Conservation (phyloP, 768 basidiomycete genomes). For the Leucosporidium yakuticum region DNA sequence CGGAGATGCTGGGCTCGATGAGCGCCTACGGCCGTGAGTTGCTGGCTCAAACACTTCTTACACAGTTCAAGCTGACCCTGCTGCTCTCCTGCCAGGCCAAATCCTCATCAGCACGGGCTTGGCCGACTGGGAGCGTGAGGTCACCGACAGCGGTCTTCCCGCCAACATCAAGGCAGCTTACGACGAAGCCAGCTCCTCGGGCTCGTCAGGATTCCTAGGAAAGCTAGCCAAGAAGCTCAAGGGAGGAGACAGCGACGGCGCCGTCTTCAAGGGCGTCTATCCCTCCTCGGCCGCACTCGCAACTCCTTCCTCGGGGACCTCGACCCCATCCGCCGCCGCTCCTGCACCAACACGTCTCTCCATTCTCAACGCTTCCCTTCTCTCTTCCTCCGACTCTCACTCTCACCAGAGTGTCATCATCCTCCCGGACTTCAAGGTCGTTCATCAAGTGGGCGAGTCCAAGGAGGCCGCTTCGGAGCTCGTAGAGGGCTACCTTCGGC, state of each 20-base stretch:
- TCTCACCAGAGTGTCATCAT: slow-evolving; percentile 73
- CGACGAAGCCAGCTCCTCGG: slow-evolving; percentile 16
- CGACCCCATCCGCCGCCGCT: neutral
- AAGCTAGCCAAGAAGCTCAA: slow-evolving; percentile 26
- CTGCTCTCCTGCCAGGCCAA: slow-evolving; percentile 44
- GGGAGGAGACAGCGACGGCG: slow-evolving; percentile 2
- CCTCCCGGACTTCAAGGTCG: slow-evolving; percentile 84
- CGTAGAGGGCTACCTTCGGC: slow-evolving; percentile 16
- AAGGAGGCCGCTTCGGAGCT: slow-evolving; percentile 62
- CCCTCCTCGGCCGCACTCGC: slow-evolving; percentile 13
- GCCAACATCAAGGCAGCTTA: slow-evolving; percentile 44
- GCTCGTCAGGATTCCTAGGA: slow-evolving; percentile 2
- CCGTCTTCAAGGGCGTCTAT: slow-evolving; percentile 7
- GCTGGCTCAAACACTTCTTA: neutral
- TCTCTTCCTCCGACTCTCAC: slow-evolving; percentile 50
- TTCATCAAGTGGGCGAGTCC: slow-evolving; percentile 64
- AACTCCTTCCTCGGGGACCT: slow-evolving; percentile 39
- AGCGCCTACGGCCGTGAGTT: slow-evolving; percentile 70
- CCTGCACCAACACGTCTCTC: neutral
- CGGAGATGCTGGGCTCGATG: slow-evolving; percentile 75
- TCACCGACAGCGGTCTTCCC: slow-evolving; percentile 51
- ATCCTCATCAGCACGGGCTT: slow-evolving; percentile 84
- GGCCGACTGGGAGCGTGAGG: slow-evolving; percentile 77
- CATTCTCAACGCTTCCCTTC: slow-evolving; percentile 29
- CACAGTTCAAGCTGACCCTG: neutral